phyloP scores from a whole-genome alignment of 148 eudicot genomes.

The Suaeda aralocaspica region DNA sequence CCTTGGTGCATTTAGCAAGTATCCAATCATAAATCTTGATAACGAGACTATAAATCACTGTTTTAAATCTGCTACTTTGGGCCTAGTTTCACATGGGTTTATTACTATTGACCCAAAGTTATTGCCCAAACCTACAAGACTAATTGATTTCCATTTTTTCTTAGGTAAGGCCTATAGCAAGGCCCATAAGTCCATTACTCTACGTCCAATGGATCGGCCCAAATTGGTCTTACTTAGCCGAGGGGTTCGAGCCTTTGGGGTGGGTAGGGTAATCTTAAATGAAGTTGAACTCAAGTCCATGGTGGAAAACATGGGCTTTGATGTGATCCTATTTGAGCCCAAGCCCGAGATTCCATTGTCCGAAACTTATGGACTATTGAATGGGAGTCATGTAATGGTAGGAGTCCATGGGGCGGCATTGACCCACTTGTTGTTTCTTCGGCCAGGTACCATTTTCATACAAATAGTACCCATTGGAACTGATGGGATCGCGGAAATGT shows the following conservation, averaged over 20 bases:
- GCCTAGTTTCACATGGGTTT: constrained; percentile 41
- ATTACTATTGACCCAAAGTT: constrained; percentile 33
- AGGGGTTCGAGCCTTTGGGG: constrained; percentile 8
- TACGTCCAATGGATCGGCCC: constrained; percentile 8
- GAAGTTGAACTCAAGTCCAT: constrained; percentile 16
- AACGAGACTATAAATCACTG: constrained; percentile 28
- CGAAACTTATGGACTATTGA: constrained; percentile 27
- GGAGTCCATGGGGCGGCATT: constrained; percentile 18
- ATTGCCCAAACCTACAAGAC: constrained; percentile 19
- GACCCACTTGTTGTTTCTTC: constrained; percentile 24
- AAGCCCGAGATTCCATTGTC: constrained; percentile 7
- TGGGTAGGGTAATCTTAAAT: constrained; percentile 32
- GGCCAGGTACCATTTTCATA: constrained; percentile 27
- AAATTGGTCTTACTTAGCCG: constrained; percentile 30
- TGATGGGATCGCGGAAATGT: constrained; percentile 33
- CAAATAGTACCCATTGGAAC: constrained; percentile 45
- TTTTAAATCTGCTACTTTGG: constrained; percentile 33
- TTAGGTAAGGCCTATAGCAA: constrained; percentile 19
- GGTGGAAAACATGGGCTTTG: constrained; percentile 33
- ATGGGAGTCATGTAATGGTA: constrained; percentile 27
- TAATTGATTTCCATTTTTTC: constrained; percentile 33
- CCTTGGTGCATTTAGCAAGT: constrained; percentile 23
- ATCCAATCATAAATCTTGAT: constrained; percentile 31
- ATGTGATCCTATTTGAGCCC: constrained; percentile 31
- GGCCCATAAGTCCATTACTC: background rate